Conservation (phyloP, 176 grass and related monocot species). For the Cenchrus purpureus region DNA sequence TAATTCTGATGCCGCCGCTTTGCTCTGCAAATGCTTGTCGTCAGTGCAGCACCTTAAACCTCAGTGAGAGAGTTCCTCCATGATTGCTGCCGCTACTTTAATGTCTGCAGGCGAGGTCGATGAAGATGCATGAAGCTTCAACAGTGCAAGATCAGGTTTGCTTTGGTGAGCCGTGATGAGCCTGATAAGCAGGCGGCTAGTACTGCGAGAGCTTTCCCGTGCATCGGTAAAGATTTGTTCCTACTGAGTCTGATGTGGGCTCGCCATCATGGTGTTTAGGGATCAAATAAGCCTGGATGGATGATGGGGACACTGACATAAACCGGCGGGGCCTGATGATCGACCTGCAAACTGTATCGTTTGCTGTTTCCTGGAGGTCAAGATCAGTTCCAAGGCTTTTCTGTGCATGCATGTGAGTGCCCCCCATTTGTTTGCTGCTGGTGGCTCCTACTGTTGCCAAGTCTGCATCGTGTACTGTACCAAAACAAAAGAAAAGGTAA, state of each 20-base stretch:
- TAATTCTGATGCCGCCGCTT: too few relatives aligned
- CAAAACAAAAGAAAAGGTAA: background rate
- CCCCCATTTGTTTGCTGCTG: background rate
- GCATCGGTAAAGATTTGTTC: constrained; percentile 1
- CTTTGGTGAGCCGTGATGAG: constrained; percentile 4
- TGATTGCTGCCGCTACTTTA: background rate
- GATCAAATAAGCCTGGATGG: too few relatives aligned
- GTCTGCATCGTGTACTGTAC: background rate
- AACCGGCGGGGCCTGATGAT: too few relatives aligned
- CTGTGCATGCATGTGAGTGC: constrained; percentile 12
- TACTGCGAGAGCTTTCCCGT: background rate
- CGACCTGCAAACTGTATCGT: too few relatives aligned
- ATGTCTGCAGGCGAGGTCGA: background rate
- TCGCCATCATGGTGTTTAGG: too few relatives aligned
- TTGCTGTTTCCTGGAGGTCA: too few relatives aligned
- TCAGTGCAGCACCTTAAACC: background rate
- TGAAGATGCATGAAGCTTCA: background rate
- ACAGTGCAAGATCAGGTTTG: background rate
- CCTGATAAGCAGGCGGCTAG: background rate
- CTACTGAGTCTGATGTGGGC: too few relatives aligned
- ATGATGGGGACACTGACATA: too few relatives aligned
- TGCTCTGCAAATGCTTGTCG: background rate
- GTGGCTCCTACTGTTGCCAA: background rate
- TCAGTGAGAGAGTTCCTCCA: background rate
- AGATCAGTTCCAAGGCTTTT: background rate